Evolutionary conservation across 1,284 basidiomycete genomes (phyloP).

Genomic region (Sporisorium graminicola): DNA sequence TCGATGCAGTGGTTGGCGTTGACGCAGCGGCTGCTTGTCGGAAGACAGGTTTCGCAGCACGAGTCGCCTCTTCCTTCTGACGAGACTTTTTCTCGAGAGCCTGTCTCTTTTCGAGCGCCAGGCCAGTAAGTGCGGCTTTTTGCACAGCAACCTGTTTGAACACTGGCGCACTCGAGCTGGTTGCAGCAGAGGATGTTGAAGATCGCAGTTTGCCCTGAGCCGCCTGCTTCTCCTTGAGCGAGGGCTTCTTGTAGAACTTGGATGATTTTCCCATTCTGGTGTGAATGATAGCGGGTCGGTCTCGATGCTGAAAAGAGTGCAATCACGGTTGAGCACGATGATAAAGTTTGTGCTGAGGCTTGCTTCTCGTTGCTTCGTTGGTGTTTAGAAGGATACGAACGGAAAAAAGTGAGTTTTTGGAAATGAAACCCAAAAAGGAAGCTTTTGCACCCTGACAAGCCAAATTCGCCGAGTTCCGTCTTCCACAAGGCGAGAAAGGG

Average conservation of each 20-base stretch:
- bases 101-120: conserved; percentile 39
- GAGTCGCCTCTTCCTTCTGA: conserved; percentile 42
- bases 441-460: conserved; percentile 2
- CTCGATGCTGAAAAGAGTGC: background rate
- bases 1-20: background rate
- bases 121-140: conserved; percentile 36
- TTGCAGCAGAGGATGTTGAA: conserved; percentile 25
- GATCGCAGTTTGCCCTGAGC: conserved; percentile 40
- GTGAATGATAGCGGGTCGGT: background rate
- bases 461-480: conserved; percentile 17
- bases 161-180: conserved; percentile 8
- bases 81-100: conserved; percentile 34
- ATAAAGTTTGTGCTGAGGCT: background rate
- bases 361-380: background rate
- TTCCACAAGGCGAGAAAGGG: conserved; percentile 3
- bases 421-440: conserved; percentile 3
- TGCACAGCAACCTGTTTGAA: conserved; percentile 28
- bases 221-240: conserved; percentile 52
- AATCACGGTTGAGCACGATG: too few species aligned
- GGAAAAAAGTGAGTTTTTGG: background rate
- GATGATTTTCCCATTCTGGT: conserved; percentile 48
- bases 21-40: conserved; percentile 22
- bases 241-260: conserved; percentile 56
- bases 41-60: conserved; percentile 44
- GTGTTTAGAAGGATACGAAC: conserved; percentile 5